Evolutionary conservation across 768 basidiomycete genomes (phyloP).

Genomic region (Suillus discolor): DNA sequence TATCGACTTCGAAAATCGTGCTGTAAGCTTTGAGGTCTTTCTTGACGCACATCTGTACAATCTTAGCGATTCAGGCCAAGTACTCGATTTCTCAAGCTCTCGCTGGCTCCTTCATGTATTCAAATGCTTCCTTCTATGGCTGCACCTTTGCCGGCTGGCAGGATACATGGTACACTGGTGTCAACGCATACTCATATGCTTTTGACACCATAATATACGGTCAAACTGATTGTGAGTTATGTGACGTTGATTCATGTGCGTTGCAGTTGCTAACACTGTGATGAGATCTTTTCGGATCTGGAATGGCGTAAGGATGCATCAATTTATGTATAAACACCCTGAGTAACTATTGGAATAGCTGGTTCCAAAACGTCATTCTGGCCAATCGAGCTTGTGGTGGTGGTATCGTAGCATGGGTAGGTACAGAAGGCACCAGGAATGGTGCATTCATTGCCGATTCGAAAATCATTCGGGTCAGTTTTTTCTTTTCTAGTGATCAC

Average conservation of each 20-base stretch:
- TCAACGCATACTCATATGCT: conserved; percentile 58
- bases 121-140: conserved; percentile 67
- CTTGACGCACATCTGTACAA: not conserved
- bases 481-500: not conserved
- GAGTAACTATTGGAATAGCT: conserved; percentile 34
- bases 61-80: conserved; percentile 38
- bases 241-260: conserved; percentile 16
- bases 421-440: conserved; percentile 44
- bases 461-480: conserved; percentile 53
- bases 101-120: conserved; percentile 64
- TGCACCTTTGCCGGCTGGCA: conserved; percentile 64
- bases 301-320: conserved; percentile 49
- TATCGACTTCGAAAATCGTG: conserved; percentile 63
- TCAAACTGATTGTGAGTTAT: conserved; percentile 60
- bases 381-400: conserved; percentile 69
- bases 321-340: not conserved
- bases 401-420: conserved; percentile 63
- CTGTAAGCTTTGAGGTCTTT: conserved; percentile 38
- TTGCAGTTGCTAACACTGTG: not conserved
- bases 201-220: conserved; percentile 65
- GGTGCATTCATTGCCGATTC: conserved; percentile 61
- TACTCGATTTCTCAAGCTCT: conserved; percentile 63
- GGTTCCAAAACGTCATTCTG: conserved; percentile 62
- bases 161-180: conserved; percentile 68
- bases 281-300: conserved; percentile 60